phyloP scores from a whole-genome alignment of 169 alveolate species.

The Cryptosporidium andersoni region DNA sequence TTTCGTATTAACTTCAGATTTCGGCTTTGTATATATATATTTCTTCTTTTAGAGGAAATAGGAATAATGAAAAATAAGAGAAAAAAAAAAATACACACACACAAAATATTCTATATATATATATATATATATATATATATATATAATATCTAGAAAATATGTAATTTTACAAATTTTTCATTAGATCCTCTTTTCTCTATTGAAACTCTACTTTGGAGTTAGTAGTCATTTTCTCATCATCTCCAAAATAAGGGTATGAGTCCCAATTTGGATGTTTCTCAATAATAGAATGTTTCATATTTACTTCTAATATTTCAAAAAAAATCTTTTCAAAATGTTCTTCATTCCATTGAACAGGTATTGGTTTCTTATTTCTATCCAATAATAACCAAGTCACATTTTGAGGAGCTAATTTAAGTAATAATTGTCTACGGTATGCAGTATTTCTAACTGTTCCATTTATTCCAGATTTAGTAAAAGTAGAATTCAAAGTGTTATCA shows the following conservation, averaged over 20 bases:
- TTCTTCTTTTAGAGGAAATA: too few species aligned
- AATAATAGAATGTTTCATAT: slow-evolving; percentile 74
- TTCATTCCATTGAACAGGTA: slow-evolving; percentile 83
- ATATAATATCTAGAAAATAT: slow-evolving; percentile 23
- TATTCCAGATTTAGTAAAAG: slow-evolving; percentile 31
- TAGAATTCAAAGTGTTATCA: slow-evolving; percentile 38
- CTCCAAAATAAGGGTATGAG: slow-evolving; percentile 73
- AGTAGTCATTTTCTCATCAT: neutral
- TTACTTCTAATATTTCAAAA: slow-evolving; percentile 76
- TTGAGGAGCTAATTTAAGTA: slow-evolving; percentile 61
- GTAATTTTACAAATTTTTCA: neutral
- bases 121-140: too few species aligned
- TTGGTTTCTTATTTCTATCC: slow-evolving; percentile 78
- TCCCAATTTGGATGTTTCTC: slow-evolving; percentile 78
- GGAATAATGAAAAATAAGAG: too few species aligned
- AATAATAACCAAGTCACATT: slow-evolving; percentile 80
- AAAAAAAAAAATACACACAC: too few species aligned
- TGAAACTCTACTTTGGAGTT: too few species aligned
- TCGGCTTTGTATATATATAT: too few species aligned
- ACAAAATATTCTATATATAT: neutral
- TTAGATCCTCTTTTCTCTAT: too few species aligned
- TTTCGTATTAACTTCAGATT: too few species aligned
- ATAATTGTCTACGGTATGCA: slow-evolving; percentile 42
- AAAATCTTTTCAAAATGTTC: slow-evolving; percentile 79
- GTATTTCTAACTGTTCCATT: slow-evolving; percentile 43